phyloP scores from a whole-genome alignment of 2,329 filamentous ascomycete species.

The Immersiporthe knoxdaviesiana region DNA sequence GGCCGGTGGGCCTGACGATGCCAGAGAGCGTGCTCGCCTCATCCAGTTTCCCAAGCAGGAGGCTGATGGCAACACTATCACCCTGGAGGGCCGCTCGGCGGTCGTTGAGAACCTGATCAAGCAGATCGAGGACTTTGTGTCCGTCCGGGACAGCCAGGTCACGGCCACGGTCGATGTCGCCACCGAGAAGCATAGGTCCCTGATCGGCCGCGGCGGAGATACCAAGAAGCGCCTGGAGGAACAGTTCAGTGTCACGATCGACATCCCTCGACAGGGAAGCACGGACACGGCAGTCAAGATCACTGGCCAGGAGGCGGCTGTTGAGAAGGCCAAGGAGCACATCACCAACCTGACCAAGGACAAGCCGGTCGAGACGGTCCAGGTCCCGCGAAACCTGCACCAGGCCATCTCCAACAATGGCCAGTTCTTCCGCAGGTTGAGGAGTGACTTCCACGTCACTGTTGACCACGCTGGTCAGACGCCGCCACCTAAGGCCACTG shows the following conservation, averaged over 20 bases:
- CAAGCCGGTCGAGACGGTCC: constrained; percentile 84
- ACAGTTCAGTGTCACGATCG: constrained; percentile 83
- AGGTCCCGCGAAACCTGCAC: constrained; percentile 81
- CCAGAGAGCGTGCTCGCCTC: constrained; percentile 80
- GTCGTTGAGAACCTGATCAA: constrained; percentile 88
- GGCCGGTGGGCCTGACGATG: constrained; percentile 87
- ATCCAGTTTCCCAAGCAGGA: constrained; percentile 95
- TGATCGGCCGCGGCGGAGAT: constrained; percentile 92
- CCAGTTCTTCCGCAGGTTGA: constrained; percentile 88
- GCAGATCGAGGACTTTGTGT: constrained; percentile 79
- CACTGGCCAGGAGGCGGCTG: constrained; percentile 74
- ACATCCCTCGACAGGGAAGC: constrained; percentile 88
- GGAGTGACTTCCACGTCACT: constrained; percentile 83
- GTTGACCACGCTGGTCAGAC: constrained; percentile 87
- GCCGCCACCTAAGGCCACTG: constrained; percentile 70
- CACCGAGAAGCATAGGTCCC: constrained; percentile 82
- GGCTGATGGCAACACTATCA: constrained; percentile 79
- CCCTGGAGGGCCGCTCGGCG: constrained; percentile 80
- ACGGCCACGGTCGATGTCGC: constrained; percentile 80
- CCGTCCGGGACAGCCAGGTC: constrained; percentile 82
- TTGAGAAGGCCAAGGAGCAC: constrained; percentile 85
- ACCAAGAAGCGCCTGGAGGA: constrained; percentile 82
- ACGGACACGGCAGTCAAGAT: constrained; percentile 86
- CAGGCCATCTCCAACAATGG: constrained; percentile 86
- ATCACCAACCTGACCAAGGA: constrained; percentile 80